A percentile compares a stretch with the other conserved stretches of the same genome.
Conservation (phyloP, 2,329 filamentous ascomycete genomes). For the Pseudogymnoascus sp. region DNA sequence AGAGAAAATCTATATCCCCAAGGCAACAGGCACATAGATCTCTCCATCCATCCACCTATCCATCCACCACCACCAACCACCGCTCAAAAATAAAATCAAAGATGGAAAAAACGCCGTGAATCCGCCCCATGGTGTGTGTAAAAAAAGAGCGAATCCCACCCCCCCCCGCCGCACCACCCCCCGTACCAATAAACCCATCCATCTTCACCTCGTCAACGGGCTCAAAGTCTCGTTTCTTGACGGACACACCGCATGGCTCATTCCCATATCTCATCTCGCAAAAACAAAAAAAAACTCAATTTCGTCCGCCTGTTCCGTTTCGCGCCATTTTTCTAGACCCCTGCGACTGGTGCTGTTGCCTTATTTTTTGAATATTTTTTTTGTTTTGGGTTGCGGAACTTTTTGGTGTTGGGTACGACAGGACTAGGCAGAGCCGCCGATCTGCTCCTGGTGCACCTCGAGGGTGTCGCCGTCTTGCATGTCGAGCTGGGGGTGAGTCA, state of each 20-base stretch:
- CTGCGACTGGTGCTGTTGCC: not conserved
- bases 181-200: not conserved
- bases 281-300: not conserved
- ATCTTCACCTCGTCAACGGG: not conserved
- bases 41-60: not conserved
- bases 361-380: not conserved
- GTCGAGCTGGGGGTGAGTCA: constrained; percentile 57
- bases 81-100: not conserved
- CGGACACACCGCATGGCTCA: not conserved
- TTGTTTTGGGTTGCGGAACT: not conserved
- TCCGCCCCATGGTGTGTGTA: not conserved
- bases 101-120: not conserved
- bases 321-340: not conserved
- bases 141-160: not conserved
- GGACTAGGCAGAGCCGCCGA: constrained; percentile 53
- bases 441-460: constrained; percentile 97
- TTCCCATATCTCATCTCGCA: not conserved
- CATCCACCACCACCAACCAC: not conserved
- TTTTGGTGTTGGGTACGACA: too few relatives aligned
- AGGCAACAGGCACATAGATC: not conserved
- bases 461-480: constrained; percentile 95
- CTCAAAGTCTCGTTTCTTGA: not conserved
- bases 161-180: not conserved
- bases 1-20: not conserved
- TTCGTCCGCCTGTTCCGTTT: not conserved